Conservation (phyloP, 345 rosid genomes). For the Linum tenue region DNA sequence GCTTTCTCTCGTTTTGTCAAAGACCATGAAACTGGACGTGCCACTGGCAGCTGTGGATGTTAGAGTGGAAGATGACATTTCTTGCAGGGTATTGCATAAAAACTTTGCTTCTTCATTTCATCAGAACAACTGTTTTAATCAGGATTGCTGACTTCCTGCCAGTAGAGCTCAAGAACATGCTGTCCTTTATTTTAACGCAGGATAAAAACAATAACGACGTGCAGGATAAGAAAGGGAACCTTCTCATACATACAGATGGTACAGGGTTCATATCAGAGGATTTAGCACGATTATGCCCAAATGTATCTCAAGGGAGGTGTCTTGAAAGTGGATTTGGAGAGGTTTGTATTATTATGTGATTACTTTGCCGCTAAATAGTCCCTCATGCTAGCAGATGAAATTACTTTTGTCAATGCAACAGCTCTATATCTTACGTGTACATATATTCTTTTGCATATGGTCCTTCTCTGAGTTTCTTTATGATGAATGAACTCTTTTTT, state of each 20-base stretch:
- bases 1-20: slow-evolving; percentile 64
- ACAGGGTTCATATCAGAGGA: slow-evolving; percentile 82
- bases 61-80: slow-evolving; percentile 25
- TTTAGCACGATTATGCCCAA: slow-evolving; percentile 57
- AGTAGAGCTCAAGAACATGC: background rate
- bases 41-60: slow-evolving; percentile 29
- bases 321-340: slow-evolving; percentile 9
- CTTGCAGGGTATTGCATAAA: slow-evolving; percentile 39
- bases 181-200: slow-evolving; percentile 24
- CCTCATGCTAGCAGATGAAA: background rate
- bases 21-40: slow-evolving; percentile 40
- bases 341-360: slow-evolving; percentile 32
- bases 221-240: slow-evolving; percentile 30
- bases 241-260: slow-evolving; percentile 59
- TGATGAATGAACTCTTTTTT: background rate
- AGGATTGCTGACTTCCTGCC: background rate
- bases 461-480: background rate
- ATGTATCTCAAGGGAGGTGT: slow-evolving; percentile 27
- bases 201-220: slow-evolving; percentile 31
- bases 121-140: background rate
- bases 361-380: background rate
- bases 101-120: slow-evolving; percentile 3
- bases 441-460: background rate
- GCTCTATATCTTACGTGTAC: too few species aligned
- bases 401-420: background rate